Base-by-base conservation (phyloP, 176 grass and related monocot species). In the Zoysia pacifica region DNA sequence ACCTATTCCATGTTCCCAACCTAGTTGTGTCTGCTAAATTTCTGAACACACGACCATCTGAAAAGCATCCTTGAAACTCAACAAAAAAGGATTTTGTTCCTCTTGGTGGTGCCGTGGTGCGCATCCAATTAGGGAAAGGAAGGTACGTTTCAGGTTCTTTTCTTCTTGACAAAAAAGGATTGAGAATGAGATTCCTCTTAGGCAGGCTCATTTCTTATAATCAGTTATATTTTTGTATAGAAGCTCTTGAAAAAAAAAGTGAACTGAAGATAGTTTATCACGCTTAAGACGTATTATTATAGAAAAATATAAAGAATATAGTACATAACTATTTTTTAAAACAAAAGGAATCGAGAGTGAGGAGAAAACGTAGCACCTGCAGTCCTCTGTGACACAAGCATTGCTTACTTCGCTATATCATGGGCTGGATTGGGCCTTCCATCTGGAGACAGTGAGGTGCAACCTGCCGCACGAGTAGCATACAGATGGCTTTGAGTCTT, bases 1-100 rank as follows among this genome's bases (percentile, higher is more conserved):
- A 78, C 64, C 70, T 44, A n/a, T 84, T 71, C 82, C 46, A 72
- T 64, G 13, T 79, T 56, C 67, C 48, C 46, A 14, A 47, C 15
- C 72, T 51, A 78, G 66, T 63, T 72, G 45, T 9, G 9, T 40
- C 38, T 9, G 2, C 37, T 69, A n/a, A 37, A 18, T 42, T 84
- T 45, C 11, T 39, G 0, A 9, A 56, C 55, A 49, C n/a, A 7
- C 36, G 11, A 42, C 12, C 11, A 51, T 46, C 65, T 62, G 11
- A 69, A 76, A 69, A 11, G 28, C 36, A 35, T 77, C 36, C 38
- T 7, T 11, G 38, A 70, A 76, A 68, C 73, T 37, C 1, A 70
- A 71, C 39, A 18, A 13, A 60, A 70, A 52, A 51, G 56, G 13
- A 11, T 4, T n/a, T 69, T 59, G 11, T 69, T 36, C 70, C 47